Conservation (phyloP, 352 stramenopile genomes). For the Aphanomyces euteiches region DNA sequence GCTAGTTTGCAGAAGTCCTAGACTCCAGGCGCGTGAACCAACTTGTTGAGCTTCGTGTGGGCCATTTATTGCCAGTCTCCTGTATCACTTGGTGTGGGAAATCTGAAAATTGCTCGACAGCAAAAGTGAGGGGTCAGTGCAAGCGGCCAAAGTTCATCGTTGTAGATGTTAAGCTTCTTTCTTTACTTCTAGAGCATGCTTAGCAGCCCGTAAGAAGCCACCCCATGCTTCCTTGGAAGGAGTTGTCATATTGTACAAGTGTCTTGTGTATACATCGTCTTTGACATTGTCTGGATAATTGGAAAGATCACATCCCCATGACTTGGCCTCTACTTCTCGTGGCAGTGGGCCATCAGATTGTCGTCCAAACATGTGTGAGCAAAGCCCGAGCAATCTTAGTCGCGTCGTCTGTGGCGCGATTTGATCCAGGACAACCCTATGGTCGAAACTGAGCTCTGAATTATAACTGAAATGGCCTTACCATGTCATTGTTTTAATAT, state of each 20-base stretch:
- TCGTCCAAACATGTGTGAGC: not conserved
- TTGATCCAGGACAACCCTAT: not conserved
- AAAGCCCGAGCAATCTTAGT: not conserved
- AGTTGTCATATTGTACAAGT: not conserved
- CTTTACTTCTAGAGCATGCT: not conserved
- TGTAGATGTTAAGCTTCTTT: not conserved
- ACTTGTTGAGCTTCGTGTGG: no score
- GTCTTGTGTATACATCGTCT: not conserved
- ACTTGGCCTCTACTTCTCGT: not conserved
- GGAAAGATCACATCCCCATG: not conserved
- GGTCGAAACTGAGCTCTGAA: not conserved
- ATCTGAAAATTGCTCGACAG: no score
- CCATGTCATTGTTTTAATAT: not conserved
- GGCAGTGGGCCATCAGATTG: not conserved
- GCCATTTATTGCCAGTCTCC: no score
- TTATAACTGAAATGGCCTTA: not conserved
- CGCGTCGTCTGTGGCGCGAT: not conserved
- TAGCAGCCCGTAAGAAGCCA: not conserved
- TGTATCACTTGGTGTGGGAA: no score
- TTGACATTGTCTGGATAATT: slow-evolving; percentile 1
- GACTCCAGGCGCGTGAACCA: no score
- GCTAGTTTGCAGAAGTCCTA: no score
- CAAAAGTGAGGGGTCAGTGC: no score
- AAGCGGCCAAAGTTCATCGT: no score
- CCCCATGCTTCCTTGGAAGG: not conserved